A percentile compares a stretch with the other conserved stretches of the same genome.
Conservation (phyloP, 1,139 yeast species). For the Petasospora fabianii region DNA sequence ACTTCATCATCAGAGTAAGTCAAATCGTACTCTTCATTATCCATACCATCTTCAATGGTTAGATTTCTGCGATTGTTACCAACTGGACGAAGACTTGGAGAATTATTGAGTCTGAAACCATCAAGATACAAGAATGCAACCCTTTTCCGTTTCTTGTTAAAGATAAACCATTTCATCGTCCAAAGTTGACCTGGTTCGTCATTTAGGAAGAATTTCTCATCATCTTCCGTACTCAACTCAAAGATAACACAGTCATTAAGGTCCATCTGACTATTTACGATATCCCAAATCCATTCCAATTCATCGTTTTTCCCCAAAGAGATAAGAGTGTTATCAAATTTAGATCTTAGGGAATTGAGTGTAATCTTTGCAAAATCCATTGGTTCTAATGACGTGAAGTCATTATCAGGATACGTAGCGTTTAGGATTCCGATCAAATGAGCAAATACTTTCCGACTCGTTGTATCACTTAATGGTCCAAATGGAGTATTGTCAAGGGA, state of each 20-base stretch:
- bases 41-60: constrained; percentile 36
- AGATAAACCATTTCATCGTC: constrained; percentile 91
- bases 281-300: constrained; percentile 80
- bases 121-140: constrained; percentile 76
- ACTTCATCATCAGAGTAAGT: constrained; percentile 35
- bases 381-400: constrained; percentile 84
- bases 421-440: constrained; percentile 86
- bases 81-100: constrained; percentile 27
- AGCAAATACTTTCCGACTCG: constrained; percentile 86
- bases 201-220: constrained; percentile 39
- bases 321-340: constrained; percentile 74
- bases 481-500: constrained; percentile 65
- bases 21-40: constrained; percentile 48
- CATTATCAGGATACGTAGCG: constrained; percentile 94
- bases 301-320: constrained; percentile 69
- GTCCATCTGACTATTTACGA: constrained; percentile 79
- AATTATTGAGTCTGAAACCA: constrained; percentile 34
- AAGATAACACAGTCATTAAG: constrained; percentile 53
- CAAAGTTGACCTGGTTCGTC: constrained; percentile 71
- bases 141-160: constrained; percentile 84
- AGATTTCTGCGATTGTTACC: constrained; percentile 27
- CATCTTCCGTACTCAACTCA: constrained; percentile 33
- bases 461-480: constrained; percentile 83
- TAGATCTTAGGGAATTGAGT: constrained; percentile 55
- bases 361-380: constrained; percentile 65